Evolutionary conservation across 768 basidiomycete species (phyloP).

Genomic region (Lactifluus volemus): DNA sequence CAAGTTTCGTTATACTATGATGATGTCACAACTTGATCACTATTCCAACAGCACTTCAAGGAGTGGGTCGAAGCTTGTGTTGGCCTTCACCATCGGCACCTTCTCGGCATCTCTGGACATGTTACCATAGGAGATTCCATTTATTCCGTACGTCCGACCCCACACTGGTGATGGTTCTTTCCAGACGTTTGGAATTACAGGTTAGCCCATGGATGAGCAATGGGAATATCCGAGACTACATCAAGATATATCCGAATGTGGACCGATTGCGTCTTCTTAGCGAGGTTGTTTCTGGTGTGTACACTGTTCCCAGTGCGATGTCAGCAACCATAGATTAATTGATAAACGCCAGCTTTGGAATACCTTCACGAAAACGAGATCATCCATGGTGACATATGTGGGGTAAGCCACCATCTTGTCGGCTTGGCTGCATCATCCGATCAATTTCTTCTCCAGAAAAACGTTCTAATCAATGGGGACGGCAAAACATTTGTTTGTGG

Average conservation of each 20-base stretch:
- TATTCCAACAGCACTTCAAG: constrained; percentile 31
- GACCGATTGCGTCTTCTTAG: constrained; percentile 32
- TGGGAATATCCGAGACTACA: constrained; percentile 32
- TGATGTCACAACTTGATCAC: neutral
- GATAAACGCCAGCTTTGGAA: constrained; percentile 13
- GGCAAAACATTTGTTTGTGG: constrained; percentile 36
- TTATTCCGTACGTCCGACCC: constrained; percentile 8
- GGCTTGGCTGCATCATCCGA: neutral
- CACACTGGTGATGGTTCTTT: neutral
- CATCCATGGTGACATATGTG: constrained; percentile 21
- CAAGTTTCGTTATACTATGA: neutral
- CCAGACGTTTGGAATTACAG: constrained; percentile 19
- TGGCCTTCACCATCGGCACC: constrained; percentile 33
- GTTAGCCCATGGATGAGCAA: constrained; percentile 41
- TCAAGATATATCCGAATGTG: constrained; percentile 25
- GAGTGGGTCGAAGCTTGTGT: constrained; percentile 37
- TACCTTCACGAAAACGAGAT: constrained; percentile 15
- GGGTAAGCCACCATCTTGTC: constrained; percentile 8
- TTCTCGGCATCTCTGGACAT: constrained; percentile 32
- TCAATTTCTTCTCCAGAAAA: constrained; percentile 28
- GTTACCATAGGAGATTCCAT: constrained; percentile 26
- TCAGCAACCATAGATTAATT: constrained; percentile 1
- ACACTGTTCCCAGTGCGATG: neutral
- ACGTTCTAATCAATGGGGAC: constrained; percentile 34
- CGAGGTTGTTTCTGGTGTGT: constrained; percentile 32